phyloP scores from a whole-genome alignment of 352 stramenopile genomes.

The Phytophthora palmivora region DNA sequence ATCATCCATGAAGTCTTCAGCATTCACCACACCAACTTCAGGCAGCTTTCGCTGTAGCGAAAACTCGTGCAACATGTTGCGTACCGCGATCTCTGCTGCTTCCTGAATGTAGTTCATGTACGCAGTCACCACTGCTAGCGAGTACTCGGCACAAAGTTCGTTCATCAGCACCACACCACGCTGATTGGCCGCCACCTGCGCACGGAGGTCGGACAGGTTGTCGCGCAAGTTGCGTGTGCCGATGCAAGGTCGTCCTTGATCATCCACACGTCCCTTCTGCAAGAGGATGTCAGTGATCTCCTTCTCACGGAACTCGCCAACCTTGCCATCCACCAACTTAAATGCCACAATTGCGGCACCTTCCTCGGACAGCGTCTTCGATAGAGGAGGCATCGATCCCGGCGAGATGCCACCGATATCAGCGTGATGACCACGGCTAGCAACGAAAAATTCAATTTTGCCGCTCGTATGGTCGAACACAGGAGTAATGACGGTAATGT shows the following conservation, averaged over 20 bases:
- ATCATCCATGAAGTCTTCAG: conserved; percentile 99
- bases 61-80: conserved; percentile 96
- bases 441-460: conserved; percentile 98
- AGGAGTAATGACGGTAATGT: conserved; percentile 99
- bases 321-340: conserved; percentile 96
- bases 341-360: conserved; percentile 99
- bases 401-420: conserved; percentile 98
- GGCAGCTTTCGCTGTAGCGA: conserved; percentile 78
- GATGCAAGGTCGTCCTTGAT: conserved; percentile 84
- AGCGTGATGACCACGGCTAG: conserved; percentile 97
- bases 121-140: conserved; percentile 93
- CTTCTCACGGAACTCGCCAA: conserved; percentile 96
- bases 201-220: conserved; percentile 97
- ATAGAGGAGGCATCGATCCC: conserved; percentile 95
- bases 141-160: conserved; percentile 96
- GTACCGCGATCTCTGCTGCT: conserved; percentile 95
- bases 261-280: conserved; percentile 87
- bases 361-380: conserved; percentile 96
- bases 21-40: conserved; percentile 88
- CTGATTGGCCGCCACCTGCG: conserved; percentile 98
- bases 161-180: conserved; percentile 96
- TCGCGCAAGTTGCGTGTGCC: conserved; percentile 97
- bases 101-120: conserved; percentile 99
- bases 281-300: conserved; percentile 97
- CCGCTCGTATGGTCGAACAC: conserved; percentile 94